Evolutionary conservation across 2,329 filamentous ascomycete species (phyloP).

Genomic region (Colletotrichum orbiculare): DNA sequence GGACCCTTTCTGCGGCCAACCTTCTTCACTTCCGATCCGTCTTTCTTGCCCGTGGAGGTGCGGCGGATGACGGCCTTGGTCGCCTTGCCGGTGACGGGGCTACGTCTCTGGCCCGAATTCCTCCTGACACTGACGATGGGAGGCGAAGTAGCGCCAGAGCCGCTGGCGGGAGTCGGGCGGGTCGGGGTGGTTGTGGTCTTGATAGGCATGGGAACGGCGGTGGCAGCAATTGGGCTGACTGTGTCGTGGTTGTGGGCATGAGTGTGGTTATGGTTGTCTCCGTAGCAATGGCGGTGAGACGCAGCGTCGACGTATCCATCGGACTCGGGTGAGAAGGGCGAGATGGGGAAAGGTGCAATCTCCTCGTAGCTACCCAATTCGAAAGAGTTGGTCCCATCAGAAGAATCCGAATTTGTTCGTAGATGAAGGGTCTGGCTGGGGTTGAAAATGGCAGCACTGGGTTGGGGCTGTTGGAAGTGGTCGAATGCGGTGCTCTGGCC

Average conservation of each 20-base stretch:
- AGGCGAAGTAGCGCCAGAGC: conserved; percentile 69
- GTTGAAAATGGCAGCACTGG: conserved; percentile 83
- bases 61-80: conserved; percentile 88
- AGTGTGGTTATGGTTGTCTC: conserved; percentile 61
- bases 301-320: conserved; percentile 76
- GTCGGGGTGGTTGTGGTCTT: conserved; percentile 69
- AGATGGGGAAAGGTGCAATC: conserved; percentile 74
- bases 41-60: conserved; percentile 80
- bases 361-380: conserved; percentile 86
- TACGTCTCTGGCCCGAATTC: conserved; percentile 78
- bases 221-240: conserved; percentile 74
- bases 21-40: conserved; percentile 85
- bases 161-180: conserved; percentile 70
- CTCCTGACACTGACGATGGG: conserved; percentile 73
- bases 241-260: conserved; percentile 52
- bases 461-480: conserved; percentile 67
- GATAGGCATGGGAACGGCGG: conserved; percentile 75
- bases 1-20: conserved; percentile 91
- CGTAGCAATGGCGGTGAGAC: conserved; percentile 71
- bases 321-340: conserved; percentile 85
- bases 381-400: conserved; percentile 74
- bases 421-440: conserved; percentile 91
- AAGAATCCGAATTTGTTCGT: conserved; percentile 87
- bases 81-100: conserved; percentile 78
- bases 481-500: conserved; percentile 62